These are phyloP conservation scores for Conticribra weissflogii DNA, from an alignment of 108 stramenopile species.

Conservation along the genomic window DNA sequence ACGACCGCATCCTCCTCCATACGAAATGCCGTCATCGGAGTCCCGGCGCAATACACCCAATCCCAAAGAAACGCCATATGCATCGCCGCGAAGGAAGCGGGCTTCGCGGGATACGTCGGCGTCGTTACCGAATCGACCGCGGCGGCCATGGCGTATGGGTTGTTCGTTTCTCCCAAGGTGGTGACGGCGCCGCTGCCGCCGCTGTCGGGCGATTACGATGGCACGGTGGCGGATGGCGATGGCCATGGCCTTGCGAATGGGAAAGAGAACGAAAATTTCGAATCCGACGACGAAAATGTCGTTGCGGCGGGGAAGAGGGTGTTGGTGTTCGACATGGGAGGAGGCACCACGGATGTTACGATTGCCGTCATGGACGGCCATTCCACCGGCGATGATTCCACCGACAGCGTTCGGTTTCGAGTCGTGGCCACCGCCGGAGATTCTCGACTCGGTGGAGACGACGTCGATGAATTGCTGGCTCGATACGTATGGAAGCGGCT, in stretches of 20 bases:
- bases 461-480: constrained; percentile 73
- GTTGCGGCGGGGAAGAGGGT: constrained; percentile 43
- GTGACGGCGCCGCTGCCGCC: background rate
- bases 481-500: constrained; percentile 20
- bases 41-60: constrained; percentile 78
- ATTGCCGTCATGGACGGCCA: constrained; percentile 53
- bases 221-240: no score
- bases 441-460: constrained; percentile 73
- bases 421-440: constrained; percentile 75
- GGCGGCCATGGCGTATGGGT: constrained; percentile 85
- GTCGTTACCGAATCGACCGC: constrained; percentile 81
- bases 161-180: constrained; percentile 54
- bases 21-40: constrained; percentile 69
- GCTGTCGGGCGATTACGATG: no score
- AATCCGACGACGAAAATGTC: background rate
- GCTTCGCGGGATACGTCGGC: constrained; percentile 65
- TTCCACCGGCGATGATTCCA: no score
- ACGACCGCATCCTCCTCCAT: constrained; percentile 8
- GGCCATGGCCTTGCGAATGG: no score
- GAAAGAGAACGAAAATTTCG: background rate
- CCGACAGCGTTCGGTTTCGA: constrained; percentile 43
- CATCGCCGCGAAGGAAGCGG: constrained; percentile 64
- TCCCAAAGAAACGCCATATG: constrained; percentile 59
- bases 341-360: constrained; percentile 87
- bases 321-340: constrained; percentile 89